phyloP scores from a whole-genome alignment of 164 flowering plant genomes.

The Annona squamosa region DNA sequence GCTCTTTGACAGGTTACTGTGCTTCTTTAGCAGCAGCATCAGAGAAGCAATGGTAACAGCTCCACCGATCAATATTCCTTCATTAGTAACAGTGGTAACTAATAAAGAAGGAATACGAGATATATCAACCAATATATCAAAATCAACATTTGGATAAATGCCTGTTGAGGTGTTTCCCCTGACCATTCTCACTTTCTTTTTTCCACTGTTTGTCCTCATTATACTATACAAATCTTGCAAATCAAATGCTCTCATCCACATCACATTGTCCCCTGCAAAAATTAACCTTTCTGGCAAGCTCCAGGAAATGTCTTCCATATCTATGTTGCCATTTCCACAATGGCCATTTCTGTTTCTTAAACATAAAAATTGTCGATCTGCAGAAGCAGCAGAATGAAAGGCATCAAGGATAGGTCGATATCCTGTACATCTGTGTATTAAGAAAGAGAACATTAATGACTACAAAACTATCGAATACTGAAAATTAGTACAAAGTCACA shows the following conservation, averaged over 20 bases:
- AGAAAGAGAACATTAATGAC: not conserved
- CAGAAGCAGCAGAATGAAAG: slow-evolving; percentile 1
- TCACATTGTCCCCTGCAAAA: slow-evolving; percentile 2
- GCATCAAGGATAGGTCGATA: slow-evolving; percentile 9
- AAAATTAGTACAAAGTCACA: not conserved
- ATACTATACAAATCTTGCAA: slow-evolving; percentile 8
- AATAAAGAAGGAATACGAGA: slow-evolving; percentile 7
- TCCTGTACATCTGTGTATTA: slow-evolving; percentile 9
- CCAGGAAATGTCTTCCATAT: slow-evolving; percentile 9
- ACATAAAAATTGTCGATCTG: not conserved
- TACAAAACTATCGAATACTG: not conserved
- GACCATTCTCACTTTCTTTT: slow-evolving; percentile 7
- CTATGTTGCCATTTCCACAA: not conserved
- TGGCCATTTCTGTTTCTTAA: not conserved
- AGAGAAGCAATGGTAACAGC: slow-evolving; percentile 3
- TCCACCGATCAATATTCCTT: slow-evolving; percentile 7
- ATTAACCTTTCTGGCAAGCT: slow-evolving; percentile 1
- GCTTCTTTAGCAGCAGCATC: slow-evolving; percentile 9
- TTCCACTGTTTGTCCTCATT: slow-evolving; percentile 3
- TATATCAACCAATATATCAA: slow-evolving; percentile 5
- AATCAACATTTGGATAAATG: slow-evolving; percentile 2
- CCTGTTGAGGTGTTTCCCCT: slow-evolving; percentile 10
- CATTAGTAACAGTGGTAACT: not conserved
- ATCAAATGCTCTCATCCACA: slow-evolving; percentile 3
- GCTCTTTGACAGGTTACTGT: slow-evolving; percentile 5